phyloP scores from a whole-genome alignment of 805 yeast genomes.

The Hyphopichia homilentoma region DNA sequence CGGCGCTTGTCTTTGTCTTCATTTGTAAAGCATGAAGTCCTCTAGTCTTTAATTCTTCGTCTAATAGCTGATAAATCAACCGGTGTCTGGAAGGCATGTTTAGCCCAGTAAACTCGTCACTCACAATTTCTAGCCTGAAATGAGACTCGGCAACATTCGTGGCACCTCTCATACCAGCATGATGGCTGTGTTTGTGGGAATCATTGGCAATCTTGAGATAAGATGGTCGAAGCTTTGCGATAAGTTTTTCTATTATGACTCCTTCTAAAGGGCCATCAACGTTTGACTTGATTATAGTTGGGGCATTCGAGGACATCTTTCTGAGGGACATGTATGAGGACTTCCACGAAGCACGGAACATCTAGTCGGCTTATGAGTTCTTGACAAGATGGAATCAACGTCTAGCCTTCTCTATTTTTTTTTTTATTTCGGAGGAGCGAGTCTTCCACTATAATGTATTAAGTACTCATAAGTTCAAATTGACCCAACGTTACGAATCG shows the following conservation, averaged over 20 bases:
- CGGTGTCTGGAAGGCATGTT: conserved; percentile 75
- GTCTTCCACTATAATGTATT: too few relatives aligned
- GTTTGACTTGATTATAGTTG: conserved; percentile 6
- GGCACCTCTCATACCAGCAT: conserved; percentile 75
- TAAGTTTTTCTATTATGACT: conserved; percentile 41
- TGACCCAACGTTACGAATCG: too few relatives aligned
- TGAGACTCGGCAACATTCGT: conserved; percentile 75
- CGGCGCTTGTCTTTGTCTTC: conserved; percentile 61
- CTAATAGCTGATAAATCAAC: conserved; percentile 60
- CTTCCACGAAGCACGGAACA: too few relatives aligned
- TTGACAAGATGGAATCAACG: too few relatives aligned
- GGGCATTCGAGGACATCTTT: not conserved
- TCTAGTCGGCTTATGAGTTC: too few relatives aligned
- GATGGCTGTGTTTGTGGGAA: conserved; percentile 85
- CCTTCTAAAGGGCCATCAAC: conserved; percentile 46
- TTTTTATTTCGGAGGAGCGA: too few relatives aligned
- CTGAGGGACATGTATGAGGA: not conserved
- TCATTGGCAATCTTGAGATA: conserved; percentile 64
- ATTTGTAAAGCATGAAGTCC: conserved; percentile 89
- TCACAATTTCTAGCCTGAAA: conserved; percentile 70
- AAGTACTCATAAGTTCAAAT: too few relatives aligned
- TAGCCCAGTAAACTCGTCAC: conserved; percentile 63
- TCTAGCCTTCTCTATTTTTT: too few relatives aligned
- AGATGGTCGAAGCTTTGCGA: conserved; percentile 39
- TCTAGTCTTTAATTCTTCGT: conserved; percentile 64